Conservation (phyloP, 2,329 filamentous ascomycete genomes). For the Emydomyces testavorans region DNA sequence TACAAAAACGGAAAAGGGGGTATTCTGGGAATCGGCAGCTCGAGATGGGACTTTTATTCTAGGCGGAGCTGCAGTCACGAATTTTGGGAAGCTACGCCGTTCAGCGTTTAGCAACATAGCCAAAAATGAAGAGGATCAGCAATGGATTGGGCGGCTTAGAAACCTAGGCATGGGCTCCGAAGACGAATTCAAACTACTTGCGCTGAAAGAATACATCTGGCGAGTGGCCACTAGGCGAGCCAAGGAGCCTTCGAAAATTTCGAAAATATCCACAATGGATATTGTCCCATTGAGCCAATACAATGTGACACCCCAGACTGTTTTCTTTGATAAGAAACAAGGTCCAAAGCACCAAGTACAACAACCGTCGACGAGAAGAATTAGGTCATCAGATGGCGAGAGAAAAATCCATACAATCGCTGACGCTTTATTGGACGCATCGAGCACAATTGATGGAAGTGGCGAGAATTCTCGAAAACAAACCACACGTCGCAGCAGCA, state of each 20-base stretch:
- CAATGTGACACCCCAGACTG: constrained; percentile 70
- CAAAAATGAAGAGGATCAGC: constrained; percentile 85
- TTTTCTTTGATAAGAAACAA: constrained; percentile 76
- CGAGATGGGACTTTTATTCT: constrained; percentile 60
- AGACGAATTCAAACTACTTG: constrained; percentile 81
- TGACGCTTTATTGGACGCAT: constrained; percentile 83
- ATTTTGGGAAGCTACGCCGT: constrained; percentile 47
- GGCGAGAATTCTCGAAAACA: constrained; percentile 40
- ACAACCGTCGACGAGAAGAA: constrained; percentile 19
- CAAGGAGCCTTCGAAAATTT: constrained; percentile 35
- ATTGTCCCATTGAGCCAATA: constrained; percentile 65
- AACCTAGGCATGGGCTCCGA: constrained; percentile 72
- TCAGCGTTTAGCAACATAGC: constrained; percentile 48
- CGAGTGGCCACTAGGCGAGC: constrained; percentile 62
- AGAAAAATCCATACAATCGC: constrained; percentile 62
- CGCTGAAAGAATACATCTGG: constrained; percentile 84
- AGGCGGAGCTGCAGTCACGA: constrained; percentile 46
- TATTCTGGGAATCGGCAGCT: constrained; percentile 75
- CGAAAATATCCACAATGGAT: constrained; percentile 32
- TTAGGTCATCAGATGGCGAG: constrained; percentile 18
- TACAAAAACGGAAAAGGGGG: constrained; percentile 61
- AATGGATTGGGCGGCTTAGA: constrained; percentile 75
- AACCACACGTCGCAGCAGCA: constrained; percentile 16
- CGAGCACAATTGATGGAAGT: constrained; percentile 65
- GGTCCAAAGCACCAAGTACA: constrained; percentile 36